Conservation (phyloP, 2,329 filamentous ascomycete genomes). For the Xylariaceae sp. region DNA sequence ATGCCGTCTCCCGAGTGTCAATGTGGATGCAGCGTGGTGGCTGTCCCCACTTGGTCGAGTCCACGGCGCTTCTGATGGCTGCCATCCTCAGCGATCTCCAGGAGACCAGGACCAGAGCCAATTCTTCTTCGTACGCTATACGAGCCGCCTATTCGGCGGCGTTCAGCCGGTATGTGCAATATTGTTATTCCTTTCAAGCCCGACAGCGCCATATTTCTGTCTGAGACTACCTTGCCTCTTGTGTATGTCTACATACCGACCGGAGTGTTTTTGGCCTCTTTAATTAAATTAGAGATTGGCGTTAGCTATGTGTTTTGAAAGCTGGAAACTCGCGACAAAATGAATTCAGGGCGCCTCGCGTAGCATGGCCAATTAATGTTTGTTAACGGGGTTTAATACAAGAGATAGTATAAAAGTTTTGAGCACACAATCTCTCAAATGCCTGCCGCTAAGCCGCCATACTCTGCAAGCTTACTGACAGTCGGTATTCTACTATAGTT, state of each 20-base stretch:
- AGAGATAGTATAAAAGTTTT: not conserved
- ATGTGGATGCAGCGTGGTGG: slow-evolving; percentile 74
- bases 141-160: slow-evolving; percentile 73
- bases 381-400: not conserved
- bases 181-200: slow-evolving; percentile 4
- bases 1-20: slow-evolving; percentile 61
- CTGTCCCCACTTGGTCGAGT: slow-evolving; percentile 79
- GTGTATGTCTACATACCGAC: too few relatives aligned
- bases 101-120: slow-evolving; percentile 32
- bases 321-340: not conserved
- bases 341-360: not conserved
- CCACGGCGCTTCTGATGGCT: slow-evolving; percentile 72
- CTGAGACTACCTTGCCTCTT: too few relatives aligned
- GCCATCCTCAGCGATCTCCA: slow-evolving; percentile 67
- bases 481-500: slow-evolving; percentile 48
- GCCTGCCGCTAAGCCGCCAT: not conserved
- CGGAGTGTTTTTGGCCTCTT: too few relatives aligned
- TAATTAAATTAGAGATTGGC: not conserved
- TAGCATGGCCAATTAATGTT: not conserved
- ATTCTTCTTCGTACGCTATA: slow-evolving; percentile 59
- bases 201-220: not conserved
- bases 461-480: slow-evolving; percentile 16
- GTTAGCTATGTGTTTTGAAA: not conserved
- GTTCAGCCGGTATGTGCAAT: slow-evolving; percentile 65
- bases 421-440: not conserved